phyloP scores from a whole-genome alignment of 306 rosid genomes.

The Prunus davidiana region DNA sequence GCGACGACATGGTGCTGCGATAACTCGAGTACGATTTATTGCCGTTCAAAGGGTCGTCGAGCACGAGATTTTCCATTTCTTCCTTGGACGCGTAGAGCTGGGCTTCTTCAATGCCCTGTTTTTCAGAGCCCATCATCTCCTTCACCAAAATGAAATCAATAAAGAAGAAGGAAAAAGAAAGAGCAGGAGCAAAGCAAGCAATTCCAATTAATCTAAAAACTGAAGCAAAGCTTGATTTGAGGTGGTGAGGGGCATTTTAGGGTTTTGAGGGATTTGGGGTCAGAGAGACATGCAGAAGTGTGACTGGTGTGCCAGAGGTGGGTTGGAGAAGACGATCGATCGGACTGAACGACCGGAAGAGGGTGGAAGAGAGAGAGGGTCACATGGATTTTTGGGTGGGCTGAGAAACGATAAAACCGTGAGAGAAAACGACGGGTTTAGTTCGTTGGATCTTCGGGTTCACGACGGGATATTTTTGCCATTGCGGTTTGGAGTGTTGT shows the following conservation, averaged over 20 bases:
- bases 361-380: background rate
- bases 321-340: slow-evolving; percentile 37
- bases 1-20: slow-evolving; percentile 76
- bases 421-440: background rate
- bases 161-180: background rate
- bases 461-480: background rate
- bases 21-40: slow-evolving; percentile 48
- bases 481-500: background rate
- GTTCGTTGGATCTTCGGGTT: background rate
- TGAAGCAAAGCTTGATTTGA: background rate
- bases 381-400: slow-evolving; percentile 20
- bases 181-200: background rate
- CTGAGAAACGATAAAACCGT: slow-evolving; percentile 10
- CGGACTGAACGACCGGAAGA: background rate
- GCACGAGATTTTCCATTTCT: slow-evolving; percentile 55
- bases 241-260: background rate
- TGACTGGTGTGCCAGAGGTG: background rate
- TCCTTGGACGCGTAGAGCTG: slow-evolving; percentile 48
- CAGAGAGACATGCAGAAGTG: background rate
- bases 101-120: slow-evolving; percentile 48
- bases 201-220: background rate
- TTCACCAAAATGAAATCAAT: background rate
- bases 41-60: slow-evolving; percentile 46
- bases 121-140: slow-evolving; percentile 88
- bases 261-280: background rate